A percentile compares a stretch with the other conserved stretches of the same genome.
phyloP scores from a whole-genome alignment of 495 filamentous ascomycete genomes.

The Pseudomonodictys pantanalensis region DNA sequence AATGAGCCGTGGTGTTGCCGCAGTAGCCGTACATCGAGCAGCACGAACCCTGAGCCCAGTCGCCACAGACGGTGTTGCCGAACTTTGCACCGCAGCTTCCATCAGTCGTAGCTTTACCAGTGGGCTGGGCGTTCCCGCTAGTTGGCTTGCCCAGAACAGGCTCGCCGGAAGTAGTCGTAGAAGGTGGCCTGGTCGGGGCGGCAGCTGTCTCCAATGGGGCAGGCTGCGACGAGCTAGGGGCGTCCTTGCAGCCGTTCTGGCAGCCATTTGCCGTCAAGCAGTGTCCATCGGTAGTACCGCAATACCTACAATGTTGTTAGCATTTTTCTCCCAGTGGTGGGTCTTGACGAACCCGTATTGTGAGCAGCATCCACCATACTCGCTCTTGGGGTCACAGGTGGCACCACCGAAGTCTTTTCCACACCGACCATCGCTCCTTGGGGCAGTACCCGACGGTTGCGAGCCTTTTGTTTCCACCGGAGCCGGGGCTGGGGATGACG shows the following conservation, averaged over 20 bases:
- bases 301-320: conserved; percentile 18
- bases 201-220: conserved; percentile 14
- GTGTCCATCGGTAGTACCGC: conserved; percentile 31
- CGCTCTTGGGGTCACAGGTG: conserved; percentile 36
- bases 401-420: conserved; percentile 36
- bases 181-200: conserved; percentile 24
- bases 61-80: conserved; percentile 48
- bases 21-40: conserved; percentile 53
- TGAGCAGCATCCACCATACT: conserved; percentile 38
- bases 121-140: conserved; percentile 27
- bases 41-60: conserved; percentile 50
- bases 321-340: background rate
- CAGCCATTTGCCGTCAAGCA: conserved; percentile 32
- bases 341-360: conserved; percentile 33
- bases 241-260: conserved; percentile 38
- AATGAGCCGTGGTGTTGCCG: conserved; percentile 43
- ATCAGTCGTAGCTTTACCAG: conserved; percentile 36
- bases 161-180: conserved; percentile 37
- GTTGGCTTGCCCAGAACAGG: conserved; percentile 40
- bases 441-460: conserved; percentile 10
- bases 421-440: conserved; percentile 38
- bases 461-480: background rate
- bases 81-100: conserved; percentile 51
- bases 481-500: conserved; percentile 2
- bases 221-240: background rate